Evolutionary conservation across 805 yeast species (phyloP).

Genomic region (Kodamaea leandrae): DNA sequence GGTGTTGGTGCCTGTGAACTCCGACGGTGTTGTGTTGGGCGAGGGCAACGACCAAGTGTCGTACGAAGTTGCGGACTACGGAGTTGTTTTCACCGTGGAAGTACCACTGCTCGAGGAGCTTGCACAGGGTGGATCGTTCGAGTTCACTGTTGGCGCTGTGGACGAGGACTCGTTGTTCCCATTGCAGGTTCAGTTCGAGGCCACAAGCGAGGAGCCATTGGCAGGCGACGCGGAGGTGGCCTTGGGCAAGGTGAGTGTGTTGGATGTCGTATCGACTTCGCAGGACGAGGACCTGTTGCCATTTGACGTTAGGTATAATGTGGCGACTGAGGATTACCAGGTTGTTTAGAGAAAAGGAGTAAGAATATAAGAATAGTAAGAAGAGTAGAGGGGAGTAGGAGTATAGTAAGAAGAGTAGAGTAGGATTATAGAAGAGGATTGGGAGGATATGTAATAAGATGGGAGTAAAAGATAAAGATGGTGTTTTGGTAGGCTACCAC

Average conservation of each 20-base stretch:
- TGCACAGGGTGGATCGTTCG: conserved; percentile 64
- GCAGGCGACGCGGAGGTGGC: conserved; percentile 37
- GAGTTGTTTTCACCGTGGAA: conserved; percentile 63
- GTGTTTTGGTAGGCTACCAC: too few relatives aligned
- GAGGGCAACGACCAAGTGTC: conserved; percentile 48
- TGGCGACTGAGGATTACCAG: conserved; percentile 47
- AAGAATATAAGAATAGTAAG: too few relatives aligned
- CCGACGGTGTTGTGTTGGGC: conserved; percentile 49
- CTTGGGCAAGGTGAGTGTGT: conserved; percentile 64
- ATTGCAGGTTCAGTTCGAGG: conserved; percentile 63
- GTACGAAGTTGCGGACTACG: conserved; percentile 62
- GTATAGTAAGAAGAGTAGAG: too few relatives aligned
- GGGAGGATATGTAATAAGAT: too few relatives aligned
- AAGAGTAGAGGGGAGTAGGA: too few relatives aligned
- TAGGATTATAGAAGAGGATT: too few relatives aligned
- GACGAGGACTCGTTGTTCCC: conserved; percentile 90
- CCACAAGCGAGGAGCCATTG: conserved; percentile 42
- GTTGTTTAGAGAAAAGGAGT: conserved; percentile 5
- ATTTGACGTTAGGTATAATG: conserved; percentile 60
- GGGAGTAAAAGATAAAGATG: too few relatives aligned
- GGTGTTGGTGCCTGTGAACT: conserved; percentile 59
- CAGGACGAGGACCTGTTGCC: conserved; percentile 60
- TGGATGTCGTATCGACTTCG: conserved; percentile 52
- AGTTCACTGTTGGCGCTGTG: conserved; percentile 66
- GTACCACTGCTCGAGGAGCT: conserved; percentile 50